A percentile compares a stretch with the other conserved stretches of the same genome.
These are phyloP conservation scores for Termitomyces sp. DNA, from an alignment of 768 basidiomycete genomes.

Conservation along the genomic window DNA sequence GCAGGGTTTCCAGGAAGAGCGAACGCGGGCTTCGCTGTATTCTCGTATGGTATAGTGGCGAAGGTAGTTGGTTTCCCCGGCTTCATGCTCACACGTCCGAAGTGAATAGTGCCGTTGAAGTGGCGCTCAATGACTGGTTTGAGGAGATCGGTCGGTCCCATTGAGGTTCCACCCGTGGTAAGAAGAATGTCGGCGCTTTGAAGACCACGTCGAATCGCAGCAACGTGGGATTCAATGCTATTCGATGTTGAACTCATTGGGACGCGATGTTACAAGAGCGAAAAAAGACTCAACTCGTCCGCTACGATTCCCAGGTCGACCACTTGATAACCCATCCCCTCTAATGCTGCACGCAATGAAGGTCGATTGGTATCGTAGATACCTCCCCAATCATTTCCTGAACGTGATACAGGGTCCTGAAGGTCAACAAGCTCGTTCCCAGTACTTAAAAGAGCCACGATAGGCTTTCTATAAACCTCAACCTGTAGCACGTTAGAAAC, in stretches of 20 bases:
- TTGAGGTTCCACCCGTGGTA: conserved; percentile 87
- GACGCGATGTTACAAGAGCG: neutral
- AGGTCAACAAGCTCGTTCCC: conserved; percentile 78
- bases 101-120: conserved; percentile 72
- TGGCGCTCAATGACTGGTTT: conserved; percentile 85
- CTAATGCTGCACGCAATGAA: conserved; percentile 61
- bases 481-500: conserved; percentile 38
- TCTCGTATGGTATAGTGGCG: conserved; percentile 56
- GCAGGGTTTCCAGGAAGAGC: conserved; percentile 90
- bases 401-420: conserved; percentile 30
- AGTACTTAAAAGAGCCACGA: conserved; percentile 78
- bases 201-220: conserved; percentile 51
- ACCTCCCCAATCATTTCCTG: conserved; percentile 50
- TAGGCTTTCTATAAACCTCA: conserved; percentile 61
- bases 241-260: neutral
- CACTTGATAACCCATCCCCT: conserved; percentile 70
- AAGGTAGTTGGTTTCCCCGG: conserved; percentile 91
- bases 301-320: conserved; percentile 76
- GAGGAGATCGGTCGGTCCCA: conserved; percentile 83
- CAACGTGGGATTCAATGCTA: conserved; percentile 55
- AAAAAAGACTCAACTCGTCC: conserved; percentile 49
- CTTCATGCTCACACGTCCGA: conserved; percentile 80
- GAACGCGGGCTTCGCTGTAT: conserved; percentile 59
- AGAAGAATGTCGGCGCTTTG: conserved; percentile 67
- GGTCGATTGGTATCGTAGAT: conserved; percentile 88